These are phyloP conservation scores for Russula sp. DNA, from an alignment of 768 basidiomycete species.

Conservation along the genomic window DNA sequence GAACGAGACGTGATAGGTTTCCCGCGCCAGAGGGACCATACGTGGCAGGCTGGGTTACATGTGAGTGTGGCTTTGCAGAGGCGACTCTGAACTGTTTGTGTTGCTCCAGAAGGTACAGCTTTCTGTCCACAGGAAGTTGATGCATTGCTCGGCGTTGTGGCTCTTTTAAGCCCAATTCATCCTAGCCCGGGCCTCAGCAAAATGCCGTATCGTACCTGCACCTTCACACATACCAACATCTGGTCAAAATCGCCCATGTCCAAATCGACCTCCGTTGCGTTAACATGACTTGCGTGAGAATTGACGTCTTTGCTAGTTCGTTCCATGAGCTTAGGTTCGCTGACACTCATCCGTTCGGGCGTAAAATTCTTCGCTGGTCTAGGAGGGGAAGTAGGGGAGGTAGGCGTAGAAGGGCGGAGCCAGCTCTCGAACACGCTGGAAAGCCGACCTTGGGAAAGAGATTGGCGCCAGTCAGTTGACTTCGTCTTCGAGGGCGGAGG, in stretches of 20 bases:
- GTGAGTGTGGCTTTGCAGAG: conserved; percentile 26
- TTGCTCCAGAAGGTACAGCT: conserved; percentile 58
- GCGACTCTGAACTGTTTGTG: conserved; percentile 36
- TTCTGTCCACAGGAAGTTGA: conserved; percentile 51
- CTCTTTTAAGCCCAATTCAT: conserved; percentile 68
- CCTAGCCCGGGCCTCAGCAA: conserved; percentile 35
- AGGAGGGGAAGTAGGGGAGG: conserved; percentile 33
- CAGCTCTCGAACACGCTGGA: conserved; percentile 63
- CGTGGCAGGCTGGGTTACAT: conserved; percentile 34
- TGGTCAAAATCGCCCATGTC: conserved; percentile 51
- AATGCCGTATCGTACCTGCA: conserved; percentile 5
- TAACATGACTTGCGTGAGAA: conserved; percentile 26
- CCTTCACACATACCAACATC: conserved; percentile 49
- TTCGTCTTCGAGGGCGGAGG: conserved; percentile 14
- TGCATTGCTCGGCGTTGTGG: conserved; percentile 57
- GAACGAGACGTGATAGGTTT: conserved; percentile 53
- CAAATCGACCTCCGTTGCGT: conserved; percentile 29
- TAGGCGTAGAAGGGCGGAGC: conserved; percentile 39
- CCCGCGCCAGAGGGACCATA: conserved; percentile 55
- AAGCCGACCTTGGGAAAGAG: conserved; percentile 50
- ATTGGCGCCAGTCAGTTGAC: conserved; percentile 44
- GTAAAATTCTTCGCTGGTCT: conserved; percentile 24
- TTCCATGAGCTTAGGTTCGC: conserved; percentile 59
- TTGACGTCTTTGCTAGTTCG: conserved; percentile 26
- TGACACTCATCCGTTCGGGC: conserved; percentile 50